Evolutionary conservation across 2,329 filamentous ascomycete species (phyloP).

Genomic region (Nigrospora sphaerica): DNA sequence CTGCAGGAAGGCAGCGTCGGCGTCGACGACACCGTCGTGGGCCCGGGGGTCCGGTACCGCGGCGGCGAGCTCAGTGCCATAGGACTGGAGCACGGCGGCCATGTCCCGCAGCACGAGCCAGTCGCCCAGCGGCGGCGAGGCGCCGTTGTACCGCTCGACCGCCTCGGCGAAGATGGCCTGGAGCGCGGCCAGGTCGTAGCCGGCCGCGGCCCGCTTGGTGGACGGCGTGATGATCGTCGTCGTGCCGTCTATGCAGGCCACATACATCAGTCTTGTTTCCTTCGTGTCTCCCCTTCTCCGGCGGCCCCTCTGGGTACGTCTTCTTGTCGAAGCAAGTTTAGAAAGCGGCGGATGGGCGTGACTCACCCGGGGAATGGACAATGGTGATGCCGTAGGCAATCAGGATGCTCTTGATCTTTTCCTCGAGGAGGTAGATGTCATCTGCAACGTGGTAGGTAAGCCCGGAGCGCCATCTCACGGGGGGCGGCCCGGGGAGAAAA

Average conservation of each 20-base stretch:
- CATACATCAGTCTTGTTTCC: no score
- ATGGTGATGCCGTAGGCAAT: constrained; percentile 4
- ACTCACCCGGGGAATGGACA: constrained; percentile 1
- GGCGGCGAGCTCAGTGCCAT: constrained; percentile 3
- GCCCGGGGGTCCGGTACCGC: constrained; percentile 4
- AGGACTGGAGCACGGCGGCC: constrained; percentile 10
- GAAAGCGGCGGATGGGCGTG: no score
- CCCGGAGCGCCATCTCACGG: no score
- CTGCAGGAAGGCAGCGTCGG: constrained; percentile 14
- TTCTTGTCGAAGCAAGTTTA: no score
- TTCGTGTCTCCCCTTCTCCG: no score
- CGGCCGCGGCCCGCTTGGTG: constrained; percentile 1
- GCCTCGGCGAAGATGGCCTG: constrained; percentile 1
- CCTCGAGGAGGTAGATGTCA: constrained; percentile 5
- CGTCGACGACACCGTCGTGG: constrained; percentile 11
- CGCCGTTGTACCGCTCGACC: constrained; percentile 3
- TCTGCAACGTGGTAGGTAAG: not conserved
- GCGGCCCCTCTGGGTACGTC: no score
- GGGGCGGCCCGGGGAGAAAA: no score
- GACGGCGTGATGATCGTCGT: constrained; percentile 4
- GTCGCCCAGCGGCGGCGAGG: constrained; percentile 9
- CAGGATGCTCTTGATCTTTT: constrained; percentile 6
- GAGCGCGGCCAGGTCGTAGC: constrained; percentile 3
- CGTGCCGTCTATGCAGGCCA: not conserved
- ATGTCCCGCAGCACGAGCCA: constrained; percentile 13